Conservation (phyloP, 1,284 basidiomycete species). For the Serendipita sp. region DNA sequence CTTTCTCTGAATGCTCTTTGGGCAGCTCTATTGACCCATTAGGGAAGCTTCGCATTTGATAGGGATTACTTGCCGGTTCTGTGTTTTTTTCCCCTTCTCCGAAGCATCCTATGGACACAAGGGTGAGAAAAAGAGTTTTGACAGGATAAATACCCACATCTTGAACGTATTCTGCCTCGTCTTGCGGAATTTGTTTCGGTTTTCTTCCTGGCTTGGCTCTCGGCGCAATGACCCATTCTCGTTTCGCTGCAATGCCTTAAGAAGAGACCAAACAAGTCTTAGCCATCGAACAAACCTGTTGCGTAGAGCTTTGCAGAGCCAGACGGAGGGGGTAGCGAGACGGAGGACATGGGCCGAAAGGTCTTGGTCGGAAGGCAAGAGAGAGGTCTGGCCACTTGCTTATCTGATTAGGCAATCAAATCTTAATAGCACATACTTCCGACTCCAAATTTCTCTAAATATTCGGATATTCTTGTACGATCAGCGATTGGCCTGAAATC, state of each 20-base stretch:
- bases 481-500: too few relatives aligned
- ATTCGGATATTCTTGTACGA: too few relatives aligned
- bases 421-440: too few relatives aligned
- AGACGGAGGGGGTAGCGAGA: not conserved
- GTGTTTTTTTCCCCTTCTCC: constrained; percentile 19
- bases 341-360: not conserved
- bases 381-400: not conserved
- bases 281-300: not conserved
- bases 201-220: constrained; percentile 83
- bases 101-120: constrained; percentile 8
- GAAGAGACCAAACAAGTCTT: not conserved
- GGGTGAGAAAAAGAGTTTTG: constrained; percentile 7
- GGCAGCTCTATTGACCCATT: constrained; percentile 45
- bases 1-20: constrained; percentile 85
- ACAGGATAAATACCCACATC: constrained; percentile 29
- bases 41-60: constrained; percentile 10
- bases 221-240: constrained; percentile 82
- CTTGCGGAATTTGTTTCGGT: constrained; percentile 39
- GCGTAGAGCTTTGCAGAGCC: constrained; percentile 1
- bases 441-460: too few relatives aligned
- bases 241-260: constrained; percentile 41
- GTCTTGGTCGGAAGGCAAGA: not conserved
- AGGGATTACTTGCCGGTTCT: constrained; percentile 45
- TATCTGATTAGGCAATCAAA: not conserved
- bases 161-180: constrained; percentile 25